These are phyloP conservation scores for Phytopythium kandeliae DNA, from an alignment of 352 stramenopile genomes.

Conservation along the genomic window DNA sequence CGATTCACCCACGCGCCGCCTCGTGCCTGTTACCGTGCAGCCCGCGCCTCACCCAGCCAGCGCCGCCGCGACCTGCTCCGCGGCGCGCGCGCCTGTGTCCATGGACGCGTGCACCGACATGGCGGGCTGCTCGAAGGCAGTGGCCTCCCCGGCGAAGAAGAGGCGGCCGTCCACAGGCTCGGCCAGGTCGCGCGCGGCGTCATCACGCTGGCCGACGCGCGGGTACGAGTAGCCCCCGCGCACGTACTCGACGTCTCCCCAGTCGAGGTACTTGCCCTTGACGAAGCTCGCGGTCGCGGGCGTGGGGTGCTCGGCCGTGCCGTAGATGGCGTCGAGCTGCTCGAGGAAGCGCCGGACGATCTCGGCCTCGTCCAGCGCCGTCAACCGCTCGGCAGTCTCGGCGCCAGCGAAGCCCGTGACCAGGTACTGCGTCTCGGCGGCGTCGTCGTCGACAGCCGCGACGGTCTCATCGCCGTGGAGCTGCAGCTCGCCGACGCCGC, in stretches of 20 bases:
- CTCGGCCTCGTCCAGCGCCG: conserved; percentile 30
- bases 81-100: conserved; percentile 69
- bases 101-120: conserved; percentile 83
- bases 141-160: conserved; percentile 81
- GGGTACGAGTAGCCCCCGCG: conserved; percentile 73
- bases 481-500: conserved; percentile 55
- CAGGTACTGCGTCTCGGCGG: conserved; percentile 43
- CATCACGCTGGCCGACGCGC: conserved; percentile 60
- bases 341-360: conserved; percentile 62
- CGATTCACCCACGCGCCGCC: not conserved
- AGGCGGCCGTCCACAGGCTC: conserved; percentile 53
- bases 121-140: conserved; percentile 70
- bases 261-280: conserved; percentile 76
- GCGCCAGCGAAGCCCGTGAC: conserved; percentile 73
- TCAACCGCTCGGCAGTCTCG: conserved; percentile 52
- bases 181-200: conserved; percentile 51
- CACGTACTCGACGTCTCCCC: conserved; percentile 61
- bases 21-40: no score
- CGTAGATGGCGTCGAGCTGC: conserved; percentile 75
- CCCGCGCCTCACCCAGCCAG: conserved; percentile 8
- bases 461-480: conserved; percentile 41
- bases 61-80: conserved; percentile 38
- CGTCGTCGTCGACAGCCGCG: not conserved
- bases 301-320: conserved; percentile 41
- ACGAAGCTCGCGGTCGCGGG: conserved; percentile 61